Base-by-base conservation (phyloP, 345 rosid genomes). In the Eucalyptus sp. region DNA sequence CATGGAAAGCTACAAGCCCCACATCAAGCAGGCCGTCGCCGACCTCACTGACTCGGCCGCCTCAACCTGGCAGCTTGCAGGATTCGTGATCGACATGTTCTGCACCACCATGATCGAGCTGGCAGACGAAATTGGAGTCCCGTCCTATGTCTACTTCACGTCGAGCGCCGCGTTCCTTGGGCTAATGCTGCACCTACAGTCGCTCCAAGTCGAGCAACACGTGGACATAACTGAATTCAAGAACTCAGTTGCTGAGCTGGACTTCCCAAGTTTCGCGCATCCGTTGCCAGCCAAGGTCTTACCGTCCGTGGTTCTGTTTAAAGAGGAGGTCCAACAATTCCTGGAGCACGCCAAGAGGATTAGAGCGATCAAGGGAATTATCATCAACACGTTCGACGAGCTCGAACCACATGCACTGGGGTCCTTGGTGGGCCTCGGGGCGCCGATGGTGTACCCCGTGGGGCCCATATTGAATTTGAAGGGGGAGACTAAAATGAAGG, bases 21-120 rank as follows among this genome's bases (percentile, higher is more conserved):
- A 13, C 37, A 89, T 91, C 87, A 87, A 87, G 52, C 62, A 66
- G 25, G 79, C 86, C 8, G 76, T 87, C 1, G 13, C 43, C 2
- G 24, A 27, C 10, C 49, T 64, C 8, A 86, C 71, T 5, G 29
- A 31, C 50, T 84, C 17, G 58, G 46, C 31, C 56, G 80, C 18
- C 62, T 83, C 80, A 3, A 33, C 44, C 44, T 2, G 79, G 79
- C 87, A 49, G 25, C 41, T 93, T 15, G 92, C 89, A 1, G 94
- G 91, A 33, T 50, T 95, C 86, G 93, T 95, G 37, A 60, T 94
- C 33, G 97, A 93, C 90, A 89, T 95, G 95, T 94, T 94, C 81
- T 94, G 94, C 88, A 92, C 92, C 11, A 18, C 87, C 13, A 89
- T 94, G 92, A 92, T 94, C 3, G 95, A 95, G 44, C 91, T 93